Evolutionary conservation across 768 basidiomycete species (phyloP), one percentile per base, ranked within the genome.

Genomic region (Candolleomyces eurysporus): DNA sequence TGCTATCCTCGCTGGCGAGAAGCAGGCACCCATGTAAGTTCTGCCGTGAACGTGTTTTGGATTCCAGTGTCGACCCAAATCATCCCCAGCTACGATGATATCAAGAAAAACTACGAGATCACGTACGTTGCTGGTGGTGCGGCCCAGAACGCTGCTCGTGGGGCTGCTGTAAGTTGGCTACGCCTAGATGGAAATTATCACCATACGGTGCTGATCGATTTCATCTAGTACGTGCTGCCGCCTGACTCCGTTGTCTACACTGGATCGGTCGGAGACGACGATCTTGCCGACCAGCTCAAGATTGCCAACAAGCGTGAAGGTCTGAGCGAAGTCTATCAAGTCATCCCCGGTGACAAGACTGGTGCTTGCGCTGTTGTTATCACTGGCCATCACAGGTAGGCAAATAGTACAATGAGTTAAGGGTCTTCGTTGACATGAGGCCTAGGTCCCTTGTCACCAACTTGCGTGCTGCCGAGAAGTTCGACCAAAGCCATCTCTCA

Each of bases 51-150:
- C 21, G 14, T 60, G 11, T 61, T 8, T 14, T 42, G 26, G n/a
- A 50, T 10, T 22, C 13, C 19, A 17, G 2, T 49, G 26, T 26
- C 5, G 54, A 58, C 48, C 17, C 40, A 22, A 1, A 19, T 26
- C 11, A 1, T 64, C 61, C 48, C 36, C 64, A 98, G 96, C 72
- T 99, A 98, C 75, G 90, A 91, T 3, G 94, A 98, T 67, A 75
- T 98, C 64, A 85, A 90, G 50, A 83, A 82, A 61, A 82, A 93
- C 62, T 76, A 91, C 74, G 68, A 89, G 62, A 84, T 94, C 56
- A 89, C 88, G 55, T 99, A 95, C 69, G 96, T 98, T 57, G 96
- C 97, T 57, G 97, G 97, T 62, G 97, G 97, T 68, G 96, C 97
- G 31, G 87, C 93, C 31, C 97, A 99, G 75, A 99, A 99, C 71